Base-by-base conservation (phyloP, 2,329 filamentous ascomycete genomes). In the Botryotinia globosa region DNA sequence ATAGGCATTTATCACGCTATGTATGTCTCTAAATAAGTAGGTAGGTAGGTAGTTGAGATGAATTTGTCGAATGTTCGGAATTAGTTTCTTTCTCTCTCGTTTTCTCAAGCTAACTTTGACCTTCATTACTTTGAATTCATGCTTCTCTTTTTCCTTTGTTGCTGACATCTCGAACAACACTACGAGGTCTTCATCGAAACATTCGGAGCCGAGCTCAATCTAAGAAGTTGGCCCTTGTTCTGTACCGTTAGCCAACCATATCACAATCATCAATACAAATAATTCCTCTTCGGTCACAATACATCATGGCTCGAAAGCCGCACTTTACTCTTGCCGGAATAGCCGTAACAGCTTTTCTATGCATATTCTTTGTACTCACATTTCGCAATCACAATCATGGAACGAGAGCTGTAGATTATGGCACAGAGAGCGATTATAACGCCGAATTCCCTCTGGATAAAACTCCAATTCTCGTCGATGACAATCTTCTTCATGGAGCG, bases 401-500 rank as follows among this genome's bases (percentile, higher is more conserved):
- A 22, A 71, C 73, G n/a, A 66, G 73, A 63, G 69, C 75, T 73
- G 71, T 76, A 14, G 75, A 77, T 42, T 76, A 75, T 56, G 14
- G 72, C 9, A 71, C 72, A 29, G 59, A 48, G 32, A 34, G n/a
- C 37, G 61, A 56, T 32, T 64, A 62, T 39, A 70, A 62, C 25
- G 44, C 45, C 25, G 70, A 72, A 45, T 51, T 51, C 16, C 70
- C 70, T 29, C n/a, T 72, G 14, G 74, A 75, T 45, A 69, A 76
- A 64, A 75, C 76, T 14, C 74, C 71, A 37, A 61, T 73, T 48
- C 72, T 72, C 14, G 76, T 88, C 42, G 82, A 87, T 1, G 81
- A 83, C 39, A 82, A 82, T 61, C 82, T 91, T 29, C 84, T 94
- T 34, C 85, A 86, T 29, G 92, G 92, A 72, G 89, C 89, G 72